These are phyloP conservation scores for Botryotinia narcissicola DNA, from an alignment of 2,329 filamentous ascomycete species.

Conservation along the genomic window DNA sequence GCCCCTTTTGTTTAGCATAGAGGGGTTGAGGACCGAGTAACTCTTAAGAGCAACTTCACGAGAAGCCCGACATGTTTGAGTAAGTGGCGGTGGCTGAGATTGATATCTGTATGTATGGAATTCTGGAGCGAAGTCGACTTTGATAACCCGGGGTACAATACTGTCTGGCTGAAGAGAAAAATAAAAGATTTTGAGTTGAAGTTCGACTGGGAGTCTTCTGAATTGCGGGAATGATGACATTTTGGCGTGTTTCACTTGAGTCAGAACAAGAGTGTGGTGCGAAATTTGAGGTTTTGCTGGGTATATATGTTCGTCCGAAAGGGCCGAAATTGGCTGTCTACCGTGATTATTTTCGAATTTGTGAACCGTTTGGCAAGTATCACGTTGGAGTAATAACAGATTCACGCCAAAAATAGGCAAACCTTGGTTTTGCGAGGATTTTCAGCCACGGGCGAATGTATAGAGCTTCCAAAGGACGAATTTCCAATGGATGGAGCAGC, in stretches of 20 bases:
- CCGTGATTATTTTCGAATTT: background rate
- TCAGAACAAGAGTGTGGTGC: background rate
- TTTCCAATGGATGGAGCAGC: background rate
- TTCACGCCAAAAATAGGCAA: background rate
- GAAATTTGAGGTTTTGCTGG: too few species aligned
- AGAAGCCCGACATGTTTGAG: background rate
- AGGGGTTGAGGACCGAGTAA: constrained; percentile 1
- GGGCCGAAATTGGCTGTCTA: background rate
- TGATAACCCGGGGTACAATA: constrained; percentile 3
- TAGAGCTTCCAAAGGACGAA: background rate
- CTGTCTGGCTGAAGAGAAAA: background rate
- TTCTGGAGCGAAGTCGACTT: background rate
- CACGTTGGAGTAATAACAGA: background rate
- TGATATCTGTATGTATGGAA: background rate
- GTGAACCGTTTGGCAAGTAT: background rate
- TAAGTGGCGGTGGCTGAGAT: constrained; percentile 4
- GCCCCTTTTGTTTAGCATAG: background rate
- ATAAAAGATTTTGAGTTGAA: constrained; percentile 13
- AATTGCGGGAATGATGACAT: constrained; percentile 14
- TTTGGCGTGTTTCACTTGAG: background rate
- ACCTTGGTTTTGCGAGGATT: background rate
- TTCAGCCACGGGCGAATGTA: background rate
- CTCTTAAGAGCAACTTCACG: constrained; percentile 8
- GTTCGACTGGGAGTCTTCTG: background rate
- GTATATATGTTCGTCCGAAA: background rate